Conservation (phyloP, 208 protist genomes). For the Leptomonas pyrrhocoris region DNA sequence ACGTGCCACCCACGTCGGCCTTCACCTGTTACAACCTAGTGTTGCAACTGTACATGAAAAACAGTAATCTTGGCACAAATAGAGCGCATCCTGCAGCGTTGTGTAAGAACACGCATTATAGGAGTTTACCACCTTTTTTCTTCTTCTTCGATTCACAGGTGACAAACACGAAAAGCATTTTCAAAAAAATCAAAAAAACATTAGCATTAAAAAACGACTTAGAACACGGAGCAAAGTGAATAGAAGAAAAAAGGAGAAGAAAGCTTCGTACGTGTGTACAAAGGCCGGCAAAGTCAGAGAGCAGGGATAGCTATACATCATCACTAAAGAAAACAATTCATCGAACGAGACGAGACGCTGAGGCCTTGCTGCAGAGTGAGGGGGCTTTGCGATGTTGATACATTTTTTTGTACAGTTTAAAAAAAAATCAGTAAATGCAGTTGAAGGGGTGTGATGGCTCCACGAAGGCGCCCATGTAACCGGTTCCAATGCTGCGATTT, state of each 20-base stretch:
- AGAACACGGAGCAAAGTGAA: too few relatives aligned
- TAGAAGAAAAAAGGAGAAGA: constrained; percentile 13
- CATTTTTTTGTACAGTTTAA: background rate
- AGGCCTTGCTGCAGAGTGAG: too few relatives aligned
- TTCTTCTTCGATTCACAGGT: too few relatives aligned
- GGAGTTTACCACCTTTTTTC: too few relatives aligned
- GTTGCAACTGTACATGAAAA: too few relatives aligned
- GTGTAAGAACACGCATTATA: too few relatives aligned
- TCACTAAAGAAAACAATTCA: background rate
- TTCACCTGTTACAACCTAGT: too few relatives aligned
- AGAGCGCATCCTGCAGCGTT: too few relatives aligned
- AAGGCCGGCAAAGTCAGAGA: background rate
- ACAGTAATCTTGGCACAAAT: too few relatives aligned
- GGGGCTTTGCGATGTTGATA: too few relatives aligned
- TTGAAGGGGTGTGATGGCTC: constrained; percentile 38
- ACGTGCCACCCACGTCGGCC: too few relatives aligned
- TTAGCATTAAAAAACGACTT: background rate
- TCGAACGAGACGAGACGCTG: background rate
- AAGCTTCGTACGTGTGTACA: background rate
- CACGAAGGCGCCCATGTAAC: constrained; percentile 59
- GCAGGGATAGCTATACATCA: background rate
- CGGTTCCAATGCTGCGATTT: constrained; percentile 66
- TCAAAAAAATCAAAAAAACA: constrained; percentile 5
- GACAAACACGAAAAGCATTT: background rate
- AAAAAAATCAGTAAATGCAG: constrained; percentile 44